Conservation (phyloP, 2,329 filamentous ascomycete genomes). For the Neofusicoccum parvum region DNA sequence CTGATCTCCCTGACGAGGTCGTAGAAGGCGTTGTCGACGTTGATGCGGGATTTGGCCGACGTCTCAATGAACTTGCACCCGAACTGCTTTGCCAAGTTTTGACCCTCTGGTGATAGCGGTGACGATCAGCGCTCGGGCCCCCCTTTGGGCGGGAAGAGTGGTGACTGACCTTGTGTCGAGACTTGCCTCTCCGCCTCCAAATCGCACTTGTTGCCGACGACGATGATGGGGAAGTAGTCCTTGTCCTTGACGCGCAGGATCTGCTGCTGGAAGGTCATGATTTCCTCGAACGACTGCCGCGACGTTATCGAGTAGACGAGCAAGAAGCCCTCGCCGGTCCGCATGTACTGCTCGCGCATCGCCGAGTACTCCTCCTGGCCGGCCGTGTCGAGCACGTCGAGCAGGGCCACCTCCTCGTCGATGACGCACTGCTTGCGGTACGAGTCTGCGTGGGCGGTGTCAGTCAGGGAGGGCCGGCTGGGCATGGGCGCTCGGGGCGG, state of each 20-base stretch:
- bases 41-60: conserved; percentile 95
- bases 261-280: conserved; percentile 97
- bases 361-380: conserved; percentile 99
- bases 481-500: conserved; percentile 9
- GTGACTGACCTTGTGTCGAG: conserved; percentile 77
- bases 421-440: conserved; percentile 99
- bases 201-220: conserved; percentile 99
- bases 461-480: conserved; percentile 10
- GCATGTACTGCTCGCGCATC: conserved; percentile 99
- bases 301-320: conserved; percentile 98
- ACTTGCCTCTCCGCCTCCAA: conserved; percentile 90
- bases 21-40: conserved; percentile 98
- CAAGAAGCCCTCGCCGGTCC: conserved; percentile 95
- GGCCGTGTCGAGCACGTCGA: conserved; percentile 97
- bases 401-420: conserved; percentile 94
- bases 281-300: conserved; percentile 96
- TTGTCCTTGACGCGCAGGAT: conserved; percentile 99
- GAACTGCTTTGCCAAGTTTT: conserved; percentile 81
- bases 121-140: conserved; percentile 21
- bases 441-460: conserved; percentile 66
- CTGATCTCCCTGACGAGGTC: conserved; percentile 97
- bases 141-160: conserved; percentile 10
- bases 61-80: conserved; percentile 99
- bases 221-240: conserved; percentile 99
- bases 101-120: conserved; percentile 68